Evolutionary conservation across 78 protist species (phyloP).

Genomic region (Dictyostelium intermedium): DNA sequence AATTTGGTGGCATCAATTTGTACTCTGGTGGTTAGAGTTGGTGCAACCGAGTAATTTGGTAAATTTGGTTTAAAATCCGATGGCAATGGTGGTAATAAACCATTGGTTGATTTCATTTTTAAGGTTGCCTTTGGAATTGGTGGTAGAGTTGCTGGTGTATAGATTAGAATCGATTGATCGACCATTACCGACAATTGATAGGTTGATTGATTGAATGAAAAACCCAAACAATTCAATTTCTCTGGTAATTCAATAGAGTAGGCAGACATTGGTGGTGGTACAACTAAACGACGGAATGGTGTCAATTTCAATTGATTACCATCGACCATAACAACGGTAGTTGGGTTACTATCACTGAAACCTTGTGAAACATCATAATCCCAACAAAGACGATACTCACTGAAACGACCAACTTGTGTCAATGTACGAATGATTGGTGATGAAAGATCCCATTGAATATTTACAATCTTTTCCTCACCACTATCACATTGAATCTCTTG

Average conservation of each 20-base stretch:
- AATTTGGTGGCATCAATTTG: background rate
- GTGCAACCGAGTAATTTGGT: slow-evolving; percentile 29
- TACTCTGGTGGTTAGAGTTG: background rate
- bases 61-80: background rate
- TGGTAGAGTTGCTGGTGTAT: slow-evolving; percentile 49
- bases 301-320: slow-evolving; percentile 70
- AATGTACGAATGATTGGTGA: background rate
- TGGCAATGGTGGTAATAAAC: background rate
- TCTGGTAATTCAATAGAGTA: background rate
- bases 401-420: background rate
- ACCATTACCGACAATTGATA: background rate
- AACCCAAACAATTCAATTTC: background rate
- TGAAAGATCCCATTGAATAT: slow-evolving; percentile 25
- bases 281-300: slow-evolving; percentile 58
- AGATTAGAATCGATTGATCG: background rate
- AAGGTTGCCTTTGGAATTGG: background rate
- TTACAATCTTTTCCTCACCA: background rate
- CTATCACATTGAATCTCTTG: slow-evolving; percentile 24
- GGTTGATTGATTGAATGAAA: slow-evolving; percentile 17
- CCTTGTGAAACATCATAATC: slow-evolving; percentile 51
- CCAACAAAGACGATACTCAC: slow-evolving; percentile 49
- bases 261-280: slow-evolving; percentile 88
- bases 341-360: background rate
- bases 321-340: slow-evolving; percentile 65
- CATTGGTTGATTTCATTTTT: background rate